Conservation (phyloP, 352 stramenopile species). For the Stephanocyclus meneghinianus region DNA sequence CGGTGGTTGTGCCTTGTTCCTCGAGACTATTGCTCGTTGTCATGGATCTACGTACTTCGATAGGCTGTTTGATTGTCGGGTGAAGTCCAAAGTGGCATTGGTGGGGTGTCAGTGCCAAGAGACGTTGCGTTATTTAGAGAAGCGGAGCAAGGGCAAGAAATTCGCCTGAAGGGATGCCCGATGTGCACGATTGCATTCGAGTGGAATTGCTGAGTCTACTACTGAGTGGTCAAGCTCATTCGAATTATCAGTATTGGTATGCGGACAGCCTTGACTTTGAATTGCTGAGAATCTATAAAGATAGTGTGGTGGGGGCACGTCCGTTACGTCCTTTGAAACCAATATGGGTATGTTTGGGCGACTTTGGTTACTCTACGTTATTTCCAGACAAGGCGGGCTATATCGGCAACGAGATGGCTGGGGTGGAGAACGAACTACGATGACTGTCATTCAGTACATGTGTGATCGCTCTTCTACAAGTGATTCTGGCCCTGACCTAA, state of each 20-base stretch:
- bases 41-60: constrained; percentile 39
- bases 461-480: constrained; percentile 2
- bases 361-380: constrained; percentile 63
- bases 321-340: constrained; percentile 57
- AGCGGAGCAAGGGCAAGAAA: constrained; percentile 17
- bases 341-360: constrained; percentile 71
- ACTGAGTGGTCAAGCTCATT: constrained; percentile 52
- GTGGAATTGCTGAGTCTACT: constrained; percentile 71
- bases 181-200: constrained; percentile 56
- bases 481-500: background rate
- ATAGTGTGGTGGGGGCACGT: constrained; percentile 25
- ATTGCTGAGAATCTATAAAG: constrained; percentile 42
- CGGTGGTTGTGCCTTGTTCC: constrained; percentile 77
- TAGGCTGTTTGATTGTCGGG: background rate
- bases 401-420: constrained; percentile 54
- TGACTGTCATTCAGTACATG: constrained; percentile 55
- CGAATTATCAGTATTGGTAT: constrained; percentile 58
- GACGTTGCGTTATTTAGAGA: constrained; percentile 27
- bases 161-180: constrained; percentile 24
- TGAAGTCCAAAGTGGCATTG: background rate
- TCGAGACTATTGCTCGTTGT: constrained; percentile 75
- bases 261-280: constrained; percentile 63
- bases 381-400: constrained; percentile 43
- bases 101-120: constrained; percentile 40
- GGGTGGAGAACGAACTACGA: constrained; percentile 45